Base-by-base conservation (phyloP, 345 rosid species). In the Aquilaria malaccensis region DNA sequence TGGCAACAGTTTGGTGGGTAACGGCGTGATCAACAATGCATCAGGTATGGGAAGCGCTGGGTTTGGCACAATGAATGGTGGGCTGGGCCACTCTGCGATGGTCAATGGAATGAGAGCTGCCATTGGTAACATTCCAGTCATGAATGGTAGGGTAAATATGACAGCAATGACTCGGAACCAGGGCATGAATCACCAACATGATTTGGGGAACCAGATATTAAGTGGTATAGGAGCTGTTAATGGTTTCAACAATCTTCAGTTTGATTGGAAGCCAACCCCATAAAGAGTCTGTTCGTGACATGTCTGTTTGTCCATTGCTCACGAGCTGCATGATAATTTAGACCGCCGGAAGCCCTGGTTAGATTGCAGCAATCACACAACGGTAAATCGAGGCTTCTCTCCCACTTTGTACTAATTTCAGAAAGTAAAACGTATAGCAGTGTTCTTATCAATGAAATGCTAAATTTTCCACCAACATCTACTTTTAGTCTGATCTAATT, bases 231-330 rank as follows among this genome's bases (percentile, higher is more conserved):
- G 96, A 72, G 85, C 95, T 13, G 89, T 73, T 59, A 86, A 82
- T 47, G 83, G 91, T 77, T 84, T 74, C 67, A 83, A 61, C 79
- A 90, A 90, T 83, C 74, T 80, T 59, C 97, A 77, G 55, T 85
- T 80, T 74, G 96, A 88, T 70, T 94, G 96, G 96, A 93, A 81
- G 60, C 79, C 80, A 49, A 71, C 94, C 49, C 82, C 89, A 2
- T 83, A 74, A 81, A 33, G 43, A 58, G 57, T 55, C 32, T 37
- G 45, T 30, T 2, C 30, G 0, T 52, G 33, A 33, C 37, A 33
- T 49, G 54, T 31, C 55, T 76, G 51, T 68, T 66, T n/a, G 47
- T 30, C 9, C 47, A 63, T 59, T 66, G 33, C 62, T 69, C 68
- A 55, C 65, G 50, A 60, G 78, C 78, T 30, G 81, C 72, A 30